Conservation (phyloP, 2,329 filamentous ascomycete genomes). For the Penicillium fuscoglaucum region DNA sequence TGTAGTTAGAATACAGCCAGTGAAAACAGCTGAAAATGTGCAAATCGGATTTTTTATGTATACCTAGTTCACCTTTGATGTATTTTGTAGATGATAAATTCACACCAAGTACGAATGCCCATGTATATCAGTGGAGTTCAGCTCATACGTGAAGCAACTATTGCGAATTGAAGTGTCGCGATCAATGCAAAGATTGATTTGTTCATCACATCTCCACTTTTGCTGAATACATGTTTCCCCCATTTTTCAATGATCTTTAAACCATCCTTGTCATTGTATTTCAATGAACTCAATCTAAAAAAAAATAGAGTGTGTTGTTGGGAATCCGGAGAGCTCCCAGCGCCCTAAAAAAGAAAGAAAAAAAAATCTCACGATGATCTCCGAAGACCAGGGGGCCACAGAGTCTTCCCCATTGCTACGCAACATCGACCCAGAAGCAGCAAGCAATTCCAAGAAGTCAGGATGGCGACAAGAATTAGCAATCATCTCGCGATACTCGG, state of each 20-base stretch:
- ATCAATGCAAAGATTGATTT: slow-evolving; percentile 3
- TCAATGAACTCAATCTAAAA: background rate
- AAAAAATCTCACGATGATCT: background rate
- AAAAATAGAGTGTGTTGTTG: background rate
- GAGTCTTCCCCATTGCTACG: slow-evolving; percentile 12
- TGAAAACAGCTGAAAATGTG: no score
- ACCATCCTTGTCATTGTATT: background rate
- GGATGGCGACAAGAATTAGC: slow-evolving; percentile 61
- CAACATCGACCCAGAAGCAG: slow-evolving; percentile 6
- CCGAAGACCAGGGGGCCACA: background rate
- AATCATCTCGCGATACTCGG: slow-evolving; percentile 68
- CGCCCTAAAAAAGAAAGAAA: background rate
- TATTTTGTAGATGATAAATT: no score
- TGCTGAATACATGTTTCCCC: background rate
- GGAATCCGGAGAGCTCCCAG: background rate
- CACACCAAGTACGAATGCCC: background rate
- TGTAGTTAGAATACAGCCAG: no score
- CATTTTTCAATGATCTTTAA: background rate
- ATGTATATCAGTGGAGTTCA: background rate
- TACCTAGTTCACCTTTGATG: no score
- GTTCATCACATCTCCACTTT: slow-evolving; percentile 1
- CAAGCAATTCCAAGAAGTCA: background rate
- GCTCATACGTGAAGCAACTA: background rate
- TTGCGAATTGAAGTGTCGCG: background rate
- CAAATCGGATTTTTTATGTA: no score